These are phyloP conservation scores for Zygosaccharomyces lentus DNA, from an alignment of 805 yeast genomes.

Conservation along the genomic window DNA sequence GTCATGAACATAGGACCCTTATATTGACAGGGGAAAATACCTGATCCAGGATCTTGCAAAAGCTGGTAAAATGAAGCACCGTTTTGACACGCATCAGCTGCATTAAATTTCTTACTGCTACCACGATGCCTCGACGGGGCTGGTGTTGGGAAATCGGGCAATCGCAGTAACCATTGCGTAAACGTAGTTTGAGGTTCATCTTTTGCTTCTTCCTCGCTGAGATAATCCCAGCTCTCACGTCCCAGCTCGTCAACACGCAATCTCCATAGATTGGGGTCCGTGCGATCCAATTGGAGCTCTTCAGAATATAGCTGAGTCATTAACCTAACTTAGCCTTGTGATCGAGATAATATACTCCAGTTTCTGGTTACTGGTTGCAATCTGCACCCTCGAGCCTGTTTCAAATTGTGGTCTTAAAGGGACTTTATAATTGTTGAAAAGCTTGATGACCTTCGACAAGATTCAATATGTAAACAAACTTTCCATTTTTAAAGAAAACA, in stretches of 20 bases:
- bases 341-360: too few species aligned
- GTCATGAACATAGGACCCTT: slow-evolving; percentile 98
- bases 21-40: slow-evolving; percentile 86
- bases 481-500: too few species aligned
- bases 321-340: neutral
- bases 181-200: slow-evolving; percentile 49
- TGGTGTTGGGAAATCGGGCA: slow-evolving; percentile 39
- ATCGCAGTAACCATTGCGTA: slow-evolving; percentile 52
- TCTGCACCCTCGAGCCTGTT: too few species aligned
- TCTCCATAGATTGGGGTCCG: slow-evolving; percentile 76
- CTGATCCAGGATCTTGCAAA: slow-evolving; percentile 74
- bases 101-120: slow-evolving; percentile 31
- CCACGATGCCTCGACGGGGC: slow-evolving; percentile 31
- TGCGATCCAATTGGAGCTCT: slow-evolving; percentile 54
- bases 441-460: neutral
- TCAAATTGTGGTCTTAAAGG: neutral
- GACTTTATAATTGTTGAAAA: neutral
- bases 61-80: slow-evolving; percentile 66
- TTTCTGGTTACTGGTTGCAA: too few species aligned
- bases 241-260: slow-evolving; percentile 68
- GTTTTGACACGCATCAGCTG: slow-evolving; percentile 60
- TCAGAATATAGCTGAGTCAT: slow-evolving; percentile 54
- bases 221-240: slow-evolving; percentile 74
- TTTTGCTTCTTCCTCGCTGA: slow-evolving; percentile 37
- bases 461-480: neutral